These are phyloP conservation scores for Marsdenia floribunda DNA, from an alignment of 257 asterid species.

Conservation along the genomic window DNA sequence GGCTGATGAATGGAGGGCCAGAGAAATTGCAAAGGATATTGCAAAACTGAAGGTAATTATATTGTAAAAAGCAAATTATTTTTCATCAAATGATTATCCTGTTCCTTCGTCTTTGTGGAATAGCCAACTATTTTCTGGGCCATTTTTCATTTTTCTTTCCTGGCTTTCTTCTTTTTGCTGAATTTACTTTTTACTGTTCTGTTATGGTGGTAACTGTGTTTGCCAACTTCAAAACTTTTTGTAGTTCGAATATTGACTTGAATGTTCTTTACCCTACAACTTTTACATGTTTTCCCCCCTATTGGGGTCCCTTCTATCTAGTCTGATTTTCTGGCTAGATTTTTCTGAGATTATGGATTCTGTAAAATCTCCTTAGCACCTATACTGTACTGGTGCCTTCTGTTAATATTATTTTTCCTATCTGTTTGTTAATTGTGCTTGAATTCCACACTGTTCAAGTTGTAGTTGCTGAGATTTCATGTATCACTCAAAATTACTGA, in stretches of 20 bases:
- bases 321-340: background rate
- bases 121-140: background rate
- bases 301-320: background rate
- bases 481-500: background rate
- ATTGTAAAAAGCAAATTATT: background rate
- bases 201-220: background rate
- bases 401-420: background rate
- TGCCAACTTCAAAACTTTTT: background rate
- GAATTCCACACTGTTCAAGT: background rate
- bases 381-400: background rate
- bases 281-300: background rate
- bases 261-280: background rate
- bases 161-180: background rate
- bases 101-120: constrained; percentile 3
- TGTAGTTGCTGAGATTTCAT: background rate
- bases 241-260: background rate
- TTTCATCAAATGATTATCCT: background rate
- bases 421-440: background rate
- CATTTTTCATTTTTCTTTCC: background rate
- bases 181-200: background rate
- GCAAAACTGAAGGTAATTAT: constrained; percentile 70
- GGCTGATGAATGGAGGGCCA: constrained; percentile 95
- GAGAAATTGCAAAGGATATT: constrained; percentile 75
- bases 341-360: background rate
- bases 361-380: background rate